Conservation (phyloP, 352 stramenopile species). For the Phytophthora capsici region DNA sequence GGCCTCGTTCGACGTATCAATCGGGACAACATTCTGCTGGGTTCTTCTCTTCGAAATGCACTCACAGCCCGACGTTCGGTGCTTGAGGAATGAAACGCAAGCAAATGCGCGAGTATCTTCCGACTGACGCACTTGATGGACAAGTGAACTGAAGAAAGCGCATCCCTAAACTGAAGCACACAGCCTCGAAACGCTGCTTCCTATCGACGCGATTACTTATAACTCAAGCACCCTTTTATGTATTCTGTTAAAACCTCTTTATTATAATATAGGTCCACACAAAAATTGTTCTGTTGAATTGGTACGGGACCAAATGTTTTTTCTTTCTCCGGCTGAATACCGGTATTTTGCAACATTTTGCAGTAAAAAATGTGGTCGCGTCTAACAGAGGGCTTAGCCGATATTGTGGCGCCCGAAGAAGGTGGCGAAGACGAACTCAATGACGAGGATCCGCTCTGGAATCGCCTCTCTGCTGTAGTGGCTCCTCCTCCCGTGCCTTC, state of each 20-base stretch:
- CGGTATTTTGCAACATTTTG: too few relatives aligned
- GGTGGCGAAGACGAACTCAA: conserved; percentile 26
- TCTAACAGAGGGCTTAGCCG: conserved; percentile 63
- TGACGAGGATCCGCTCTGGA: conserved; percentile 48
- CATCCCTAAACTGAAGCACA: conserved; percentile 3
- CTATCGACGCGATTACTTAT: conserved; percentile 4
- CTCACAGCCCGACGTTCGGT: neutral
- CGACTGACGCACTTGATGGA: conserved; percentile 3
- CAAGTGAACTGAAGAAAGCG: conserved; percentile 6
- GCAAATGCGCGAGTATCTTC: neutral
- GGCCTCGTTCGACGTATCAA: conserved; percentile 15
- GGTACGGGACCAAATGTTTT: too few relatives aligned
- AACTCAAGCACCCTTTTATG: too few relatives aligned
- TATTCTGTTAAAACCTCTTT: too few relatives aligned
- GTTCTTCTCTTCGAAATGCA: conserved; percentile 5
- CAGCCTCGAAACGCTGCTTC: neutral
- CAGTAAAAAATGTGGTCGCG: conserved; percentile 75
- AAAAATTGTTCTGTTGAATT: too few relatives aligned
- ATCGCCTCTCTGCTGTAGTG: conserved; percentile 52
- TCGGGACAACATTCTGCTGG: conserved; percentile 13
- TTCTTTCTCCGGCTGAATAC: too few relatives aligned
- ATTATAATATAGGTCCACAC: too few relatives aligned
- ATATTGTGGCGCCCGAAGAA: conserved; percentile 73
- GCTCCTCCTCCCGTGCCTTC: conserved; percentile 35
- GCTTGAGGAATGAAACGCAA: conserved; percentile 4